Conservation (phyloP, 305 asterid genomes). For the Lippia alba region DNA sequence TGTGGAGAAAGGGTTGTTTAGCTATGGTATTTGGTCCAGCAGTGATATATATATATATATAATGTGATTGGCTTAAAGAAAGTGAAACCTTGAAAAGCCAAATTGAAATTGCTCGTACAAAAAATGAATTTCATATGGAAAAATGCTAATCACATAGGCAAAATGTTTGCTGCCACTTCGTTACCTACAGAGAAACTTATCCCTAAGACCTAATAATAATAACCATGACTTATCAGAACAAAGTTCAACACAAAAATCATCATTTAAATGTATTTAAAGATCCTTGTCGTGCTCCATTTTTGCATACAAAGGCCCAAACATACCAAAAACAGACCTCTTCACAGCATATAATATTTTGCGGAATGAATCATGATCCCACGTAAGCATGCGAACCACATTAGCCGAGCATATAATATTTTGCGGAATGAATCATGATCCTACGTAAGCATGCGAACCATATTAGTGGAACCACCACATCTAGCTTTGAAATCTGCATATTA, state of each 20-base stretch:
- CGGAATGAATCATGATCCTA: not conserved
- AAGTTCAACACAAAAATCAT: not conserved
- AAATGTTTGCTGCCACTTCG: not conserved
- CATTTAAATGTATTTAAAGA: not conserved
- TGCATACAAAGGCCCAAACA: not conserved
- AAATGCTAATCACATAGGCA: too few species aligned
- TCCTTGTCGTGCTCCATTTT: not conserved
- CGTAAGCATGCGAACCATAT: not conserved
- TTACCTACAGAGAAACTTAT: not conserved
- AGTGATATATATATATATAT: too few species aligned
- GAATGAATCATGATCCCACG: not conserved
- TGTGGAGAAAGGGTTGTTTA: too few species aligned
- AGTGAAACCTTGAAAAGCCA: too few species aligned
- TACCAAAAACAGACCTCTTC: not conserved
- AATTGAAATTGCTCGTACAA: too few species aligned
- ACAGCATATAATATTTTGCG: not conserved
- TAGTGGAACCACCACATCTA: too few species aligned
- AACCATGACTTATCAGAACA: too few species aligned
- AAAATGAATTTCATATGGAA: too few species aligned
- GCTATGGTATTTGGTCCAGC: too few species aligned
- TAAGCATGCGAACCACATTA: not conserved
- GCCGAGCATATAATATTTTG: not conserved
- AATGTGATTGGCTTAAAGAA: too few species aligned
- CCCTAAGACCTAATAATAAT: not conserved
- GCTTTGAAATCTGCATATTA: too few species aligned